Base-by-base conservation (phyloP, 371 early-diverging fungal species). In the Syncephalastrum monosporum region DNA sequence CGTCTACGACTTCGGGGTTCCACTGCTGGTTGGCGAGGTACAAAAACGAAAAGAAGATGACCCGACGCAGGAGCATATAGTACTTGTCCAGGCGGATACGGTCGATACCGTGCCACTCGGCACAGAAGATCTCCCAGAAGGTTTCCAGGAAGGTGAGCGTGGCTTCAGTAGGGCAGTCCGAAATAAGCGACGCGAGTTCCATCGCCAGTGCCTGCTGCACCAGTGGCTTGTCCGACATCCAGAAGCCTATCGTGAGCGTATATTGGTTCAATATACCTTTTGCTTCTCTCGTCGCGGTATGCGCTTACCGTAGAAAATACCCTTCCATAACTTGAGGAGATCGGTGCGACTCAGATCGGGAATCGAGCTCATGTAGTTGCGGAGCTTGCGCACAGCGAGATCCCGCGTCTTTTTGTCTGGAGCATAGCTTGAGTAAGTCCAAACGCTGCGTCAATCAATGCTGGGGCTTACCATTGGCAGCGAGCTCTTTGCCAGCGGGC, bases 191-290 rank as follows among this genome's bases (percentile, higher is more conserved):
- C 0, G 91, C 92, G 13, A 97, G 82, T 42, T 85, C 83, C 54
- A 86, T 84, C 24, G 94, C 89, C 43, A 97, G 76, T 55, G 88
- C 84, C 70, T 94, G 93, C 68, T 97, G 97, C 29, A 95, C 83
- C 51, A 90, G 68, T 14, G 92, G 91, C 75, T 94, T 97, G 65
- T 97, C 97, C 1, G 95, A 93, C 87, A 95, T 90, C 97, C 97
- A 97, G 64, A 89, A 91, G 61, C 91, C 94, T 93, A 68, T 6
- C 24, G 1, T 2, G 21, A 2, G 21, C 21, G 21, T 21, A 21
- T 21, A 21, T 12, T 33, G 5, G 24, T 24, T 3, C 21, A 53
- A 16, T 27, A 47, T 24, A 24, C 13, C 21, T 21, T 21, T 21
- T 21, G 3, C 47, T 23, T 13, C 5, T 3, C 25, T 13, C 17